Base-by-base conservation (phyloP, 2,329 filamentous ascomycete genomes). In the Paraphoma sp. region DNA sequence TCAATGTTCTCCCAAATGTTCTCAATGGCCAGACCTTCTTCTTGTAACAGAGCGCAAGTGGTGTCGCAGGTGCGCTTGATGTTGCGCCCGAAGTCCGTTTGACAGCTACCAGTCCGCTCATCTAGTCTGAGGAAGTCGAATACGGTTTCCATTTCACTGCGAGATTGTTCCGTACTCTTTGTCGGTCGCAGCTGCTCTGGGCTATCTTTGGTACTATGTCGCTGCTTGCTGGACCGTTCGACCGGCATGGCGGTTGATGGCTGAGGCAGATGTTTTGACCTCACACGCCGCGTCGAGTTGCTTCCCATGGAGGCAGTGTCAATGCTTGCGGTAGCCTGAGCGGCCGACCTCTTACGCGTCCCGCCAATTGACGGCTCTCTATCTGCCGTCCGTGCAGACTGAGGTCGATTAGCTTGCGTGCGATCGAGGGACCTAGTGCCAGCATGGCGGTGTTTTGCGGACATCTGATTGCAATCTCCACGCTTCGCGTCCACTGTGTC, bases 101-200 rank as follows among this genome's bases (percentile, higher is more conserved):
- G 48, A 44, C 69, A 73, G 1, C 30, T 17, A 8, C 66, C 70
- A 23, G 58, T 5, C 10, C 68, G 59, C 23, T 51, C 51, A 38
- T 60, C 57, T 1, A 49, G 30, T 29, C 70, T 51, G 8, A 67
- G 52, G n/a, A 69, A 73, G 1, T 54, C 33, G 43, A 74, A 68
- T 2, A 73, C 62, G 9, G 36, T 23, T 0, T 68, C 56, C 4
- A 75, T 45, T 23, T 51, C 46, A 36, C 45, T n/a, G 4, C 17
- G 12, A 33, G 29, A 10, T 6, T 12, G 16, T 14, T 9, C 33
- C 11, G 16, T 43, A 41, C 42, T 29, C 17, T 29, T 44, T 18
- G 41, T 4, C 3, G 14, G 11, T 30, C 2, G 17, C 38, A 48
- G 54, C 51, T 54, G 18, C 2, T 47, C 52, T 18, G 59, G 50